Evolutionary conservation across 495 filamentous ascomycete species (phyloP), one percentile per base, ranked within the genome.

Genomic region (Rusavskia elegans): DNA sequence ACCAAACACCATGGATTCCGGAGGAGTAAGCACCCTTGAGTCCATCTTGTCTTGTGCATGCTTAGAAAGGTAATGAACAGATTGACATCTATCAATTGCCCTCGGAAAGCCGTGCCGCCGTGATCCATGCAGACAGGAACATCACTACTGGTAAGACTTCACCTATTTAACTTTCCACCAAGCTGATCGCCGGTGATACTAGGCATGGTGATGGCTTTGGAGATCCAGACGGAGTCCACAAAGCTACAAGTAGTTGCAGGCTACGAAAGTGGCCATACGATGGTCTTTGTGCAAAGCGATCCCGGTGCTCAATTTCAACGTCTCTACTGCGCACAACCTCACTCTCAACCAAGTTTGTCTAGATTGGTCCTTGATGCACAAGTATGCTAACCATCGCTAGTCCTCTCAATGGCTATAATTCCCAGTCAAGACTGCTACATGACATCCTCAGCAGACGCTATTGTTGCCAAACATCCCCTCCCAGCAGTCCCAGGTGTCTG

Each of bases 151-250:
- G 63, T 64, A 20, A 49, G 59, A 38, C n/a, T 4, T 55, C 11
- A n/a, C 29, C 39, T 17, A 17, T 13, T 19, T 27, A 20, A 21
- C 0, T 16, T 50, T 55, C 14, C 3, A 37, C 23, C 11, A 21
- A 17, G 6, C 0, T 38, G 17, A 11, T 21, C 6, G 39, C 39
- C 1, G 39, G 3, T 36, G 13, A 55, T 41, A 23, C 13, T 54
- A 70, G 75, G 92, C 27, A 97, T 96, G 89, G 79, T 90, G 25
- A 96, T 98, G 92, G 80, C 84, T 21, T 66, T 95, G 13, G 69
- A 72, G 4, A 61, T 95, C 9, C 52, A 63, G 0, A 58, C 61
- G 3, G 17, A 62, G 5, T 48, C 61, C 0, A 60, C 62, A 0
- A 62, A 68, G 42, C 23, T 77, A 1, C 71, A 68, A 48, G 64